Percentiles rank a stretch among this genome's conserved stretches.
These are phyloP conservation scores for Fraxinus nigra DNA, from an alignment of 305 asterid genomes.

Conservation along the genomic window DNA sequence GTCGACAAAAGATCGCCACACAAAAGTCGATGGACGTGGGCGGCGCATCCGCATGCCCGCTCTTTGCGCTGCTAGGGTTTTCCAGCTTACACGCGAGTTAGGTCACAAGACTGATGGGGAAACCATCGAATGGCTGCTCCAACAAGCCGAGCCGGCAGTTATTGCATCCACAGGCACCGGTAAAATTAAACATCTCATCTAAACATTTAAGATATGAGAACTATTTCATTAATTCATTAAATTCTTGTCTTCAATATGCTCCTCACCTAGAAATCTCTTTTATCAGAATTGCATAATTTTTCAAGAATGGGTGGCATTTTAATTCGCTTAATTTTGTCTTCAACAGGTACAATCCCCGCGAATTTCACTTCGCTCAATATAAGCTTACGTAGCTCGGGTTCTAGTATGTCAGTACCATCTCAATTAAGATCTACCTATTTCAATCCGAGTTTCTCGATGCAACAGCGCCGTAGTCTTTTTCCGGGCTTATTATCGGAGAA, in stretches of 20 bases:
- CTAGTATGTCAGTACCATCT: constrained; percentile 65
- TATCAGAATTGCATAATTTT: background rate
- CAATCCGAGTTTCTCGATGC: constrained; percentile 37
- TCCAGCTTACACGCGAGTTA: constrained; percentile 76
- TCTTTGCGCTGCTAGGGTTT: constrained; percentile 83
- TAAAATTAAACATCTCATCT: constrained; percentile 8
- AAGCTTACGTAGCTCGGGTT: constrained; percentile 61
- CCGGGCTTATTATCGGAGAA: constrained; percentile 43
- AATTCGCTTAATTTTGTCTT: background rate
- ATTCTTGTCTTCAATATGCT: background rate
- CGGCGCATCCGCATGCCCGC: constrained; percentile 81
- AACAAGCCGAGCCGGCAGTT: constrained; percentile 77
- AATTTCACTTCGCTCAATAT: constrained; percentile 67
- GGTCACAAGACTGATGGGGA: constrained; percentile 86
- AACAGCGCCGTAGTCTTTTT: constrained; percentile 37
- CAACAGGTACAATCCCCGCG: constrained; percentile 53
- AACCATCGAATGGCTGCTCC: constrained; percentile 76
- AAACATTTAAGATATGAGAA: background rate
- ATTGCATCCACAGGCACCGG: constrained; percentile 85
- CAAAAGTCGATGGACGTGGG: constrained; percentile 78
- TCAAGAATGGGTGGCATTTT: background rate
- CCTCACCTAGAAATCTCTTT: background rate
- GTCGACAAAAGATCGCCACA: constrained; percentile 69
- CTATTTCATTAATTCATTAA: background rate
- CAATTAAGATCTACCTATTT: constrained; percentile 51